phyloP scores from a whole-genome alignment of 2,329 filamentous ascomycete species.

The Fusarium heterosporum region DNA sequence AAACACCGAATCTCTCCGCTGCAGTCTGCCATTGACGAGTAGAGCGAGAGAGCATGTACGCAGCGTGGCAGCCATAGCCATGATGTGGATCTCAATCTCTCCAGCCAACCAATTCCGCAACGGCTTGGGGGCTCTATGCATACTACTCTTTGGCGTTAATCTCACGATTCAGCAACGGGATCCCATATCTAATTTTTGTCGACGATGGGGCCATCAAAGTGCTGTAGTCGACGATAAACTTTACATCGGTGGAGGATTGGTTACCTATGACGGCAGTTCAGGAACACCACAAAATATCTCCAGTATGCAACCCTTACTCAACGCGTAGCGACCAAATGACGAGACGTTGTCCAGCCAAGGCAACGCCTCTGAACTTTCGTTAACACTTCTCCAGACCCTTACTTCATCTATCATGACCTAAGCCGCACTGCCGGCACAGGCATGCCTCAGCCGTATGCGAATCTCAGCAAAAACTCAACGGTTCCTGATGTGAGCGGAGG shows the following conservation, averaged over 20 bases:
- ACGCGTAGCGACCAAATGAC: not conserved
- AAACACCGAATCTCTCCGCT: conserved; percentile 8
- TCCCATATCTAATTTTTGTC: conserved; percentile 65
- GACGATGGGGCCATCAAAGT: conserved; percentile 69
- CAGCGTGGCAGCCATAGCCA: conserved; percentile 37
- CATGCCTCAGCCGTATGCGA: conserved; percentile 66
- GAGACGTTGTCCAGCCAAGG: not conserved
- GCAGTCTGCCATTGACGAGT: conserved; percentile 19
- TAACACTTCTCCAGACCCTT: conserved; percentile 36
- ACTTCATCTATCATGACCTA: conserved; percentile 68
- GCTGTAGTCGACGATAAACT: conserved; percentile 68
- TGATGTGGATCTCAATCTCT: conserved; percentile 44
- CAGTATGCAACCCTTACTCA: conserved; percentile 57
- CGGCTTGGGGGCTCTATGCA: conserved; percentile 35
- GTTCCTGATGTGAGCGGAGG: conserved; percentile 62
- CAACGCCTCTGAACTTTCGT: not conserved
- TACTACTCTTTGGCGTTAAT: conserved; percentile 37
- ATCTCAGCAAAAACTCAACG: conserved; percentile 68
- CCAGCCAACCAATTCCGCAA: conserved; percentile 28
- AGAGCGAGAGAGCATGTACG: conserved; percentile 41
- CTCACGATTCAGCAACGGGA: conserved; percentile 56
- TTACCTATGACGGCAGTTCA: conserved; percentile 65
- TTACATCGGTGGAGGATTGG: conserved; percentile 71
- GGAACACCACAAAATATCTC: conserved; percentile 64
- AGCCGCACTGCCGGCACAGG: conserved; percentile 56